These are phyloP conservation scores for Farysia itapuensis DNA, from an alignment of 1,284 basidiomycete genomes.

Conservation along the genomic window DNA sequence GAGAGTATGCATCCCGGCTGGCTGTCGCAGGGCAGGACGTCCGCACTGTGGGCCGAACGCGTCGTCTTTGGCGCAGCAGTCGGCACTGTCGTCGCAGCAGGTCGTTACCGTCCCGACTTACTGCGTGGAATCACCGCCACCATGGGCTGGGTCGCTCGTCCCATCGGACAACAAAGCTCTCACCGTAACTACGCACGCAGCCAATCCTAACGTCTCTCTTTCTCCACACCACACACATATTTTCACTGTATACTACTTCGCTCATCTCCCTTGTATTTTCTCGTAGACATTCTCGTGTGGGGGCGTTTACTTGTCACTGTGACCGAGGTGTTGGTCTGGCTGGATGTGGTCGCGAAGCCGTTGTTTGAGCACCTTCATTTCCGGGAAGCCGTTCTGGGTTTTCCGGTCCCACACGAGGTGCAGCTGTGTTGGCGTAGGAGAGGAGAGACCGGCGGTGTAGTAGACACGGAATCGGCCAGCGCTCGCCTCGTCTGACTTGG, in stretches of 20 bases:
- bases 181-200: conserved; percentile 19
- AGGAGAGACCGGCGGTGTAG: neutral
- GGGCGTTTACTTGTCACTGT: conserved; percentile 13
- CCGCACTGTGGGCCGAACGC: conserved; percentile 45
- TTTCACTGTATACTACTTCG: too few species aligned
- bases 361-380: conserved; percentile 22
- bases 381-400: conserved; percentile 11
- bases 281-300: too few species aligned
- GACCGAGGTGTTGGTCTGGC: conserved; percentile 6
- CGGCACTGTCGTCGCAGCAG: conserved; percentile 41
- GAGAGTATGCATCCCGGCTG: conserved; percentile 45
- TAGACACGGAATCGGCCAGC: conserved; percentile 15
- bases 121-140: conserved; percentile 41
- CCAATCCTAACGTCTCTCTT: too few species aligned
- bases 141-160: conserved; percentile 44
- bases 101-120: conserved; percentile 40
- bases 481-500: conserved; percentile 1
- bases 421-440: neutral
- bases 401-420: conserved; percentile 22
- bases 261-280: too few species aligned
- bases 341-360: conserved; percentile 14
- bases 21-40: conserved; percentile 30
- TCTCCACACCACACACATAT: too few species aligned
- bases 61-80: conserved; percentile 39
- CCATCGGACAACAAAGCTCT: conserved; percentile 1